Evolutionary conservation across 805 yeast genomes (phyloP), one percentile per base, ranked within the genome.

Genomic region (Ascoidea asiatica): DNA sequence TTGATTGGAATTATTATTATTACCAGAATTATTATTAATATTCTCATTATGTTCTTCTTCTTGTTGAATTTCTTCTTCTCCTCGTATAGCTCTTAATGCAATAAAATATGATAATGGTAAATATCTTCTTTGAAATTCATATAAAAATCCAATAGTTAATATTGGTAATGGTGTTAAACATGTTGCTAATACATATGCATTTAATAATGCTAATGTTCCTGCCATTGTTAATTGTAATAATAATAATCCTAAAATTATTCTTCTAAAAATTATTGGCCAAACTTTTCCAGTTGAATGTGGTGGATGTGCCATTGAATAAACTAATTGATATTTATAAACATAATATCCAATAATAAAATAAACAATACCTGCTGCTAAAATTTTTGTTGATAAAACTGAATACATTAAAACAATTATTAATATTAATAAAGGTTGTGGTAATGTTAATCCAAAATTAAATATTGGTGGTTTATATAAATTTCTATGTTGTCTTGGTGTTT

Each of bases 201-300:
- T 77, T 54, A 83, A 87, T 46, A 86, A 71, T 2, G 85, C 88
- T 48, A 90, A 67, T 0, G 94, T 79, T 2, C 97, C 97, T 0
- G 90, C 87, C 85, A 89, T 88, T 11, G 95, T 87, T 47, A 90
- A 63, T 57, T 92, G 98, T 60, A 90, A 88, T 15, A 90, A 67
- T 33, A 84, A 61, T 21, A 90, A 62, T 0, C 97, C 97, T 46
- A 87, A 57, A 45, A 84, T 76, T 1, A 89, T 77, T 52, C 98
- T 70, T 53, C 95, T 70, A 56, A 84, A 82, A 2, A 90, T 79
- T 42, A 88, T 66, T 0, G 96, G 95, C 97, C 97, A 90, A 1
- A 90, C 94, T 57, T 83, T 84, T 1, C 97, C 98, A 0, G 96
- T 92, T 0, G 96, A 88, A 62, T 92, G 97, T 37, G 94, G 96